Percentiles rank a stretch among this genome's conserved stretches.
phyloP scores from a whole-genome alignment of 2,329 filamentous ascomycete genomes.

The Sporothrix pseudoabietina region DNA sequence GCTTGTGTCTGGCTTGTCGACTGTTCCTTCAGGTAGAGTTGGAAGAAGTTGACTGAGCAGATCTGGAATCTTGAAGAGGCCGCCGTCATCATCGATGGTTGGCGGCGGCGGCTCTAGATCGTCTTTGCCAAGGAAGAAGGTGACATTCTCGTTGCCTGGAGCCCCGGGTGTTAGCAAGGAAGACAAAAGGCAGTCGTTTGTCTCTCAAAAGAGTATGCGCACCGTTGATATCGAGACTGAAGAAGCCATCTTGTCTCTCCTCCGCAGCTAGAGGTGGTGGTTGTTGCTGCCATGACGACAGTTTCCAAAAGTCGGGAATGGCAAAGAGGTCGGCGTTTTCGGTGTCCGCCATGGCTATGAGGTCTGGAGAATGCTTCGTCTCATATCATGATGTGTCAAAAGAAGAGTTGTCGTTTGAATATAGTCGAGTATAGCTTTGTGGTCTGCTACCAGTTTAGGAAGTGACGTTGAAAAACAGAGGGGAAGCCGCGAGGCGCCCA shows the following conservation, averaged over 20 bases:
- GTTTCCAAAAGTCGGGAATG: slow-evolving; percentile 62
- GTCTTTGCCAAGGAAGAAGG: slow-evolving; percentile 32
- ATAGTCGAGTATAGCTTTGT: slow-evolving; percentile 14
- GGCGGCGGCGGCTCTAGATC: background rate
- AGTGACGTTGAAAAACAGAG: slow-evolving; percentile 28
- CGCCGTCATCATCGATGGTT: slow-evolving; percentile 34
- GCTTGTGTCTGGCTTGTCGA: background rate
- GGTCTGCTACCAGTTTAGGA: background rate
- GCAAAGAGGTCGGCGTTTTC: slow-evolving; percentile 60
- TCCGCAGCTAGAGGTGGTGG: background rate
- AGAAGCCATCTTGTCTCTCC: slow-evolving; percentile 43
- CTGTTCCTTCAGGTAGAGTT: background rate
- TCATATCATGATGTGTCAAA: background rate
- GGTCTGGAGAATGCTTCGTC: background rate
- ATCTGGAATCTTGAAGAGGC: slow-evolving; percentile 50
- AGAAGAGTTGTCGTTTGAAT: too few relatives aligned
- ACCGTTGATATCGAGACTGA: slow-evolving; percentile 47
- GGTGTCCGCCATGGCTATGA: slow-evolving; percentile 27
- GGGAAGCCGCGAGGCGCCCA: slow-evolving; percentile 16
- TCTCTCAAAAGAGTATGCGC: slow-evolving; percentile 5
- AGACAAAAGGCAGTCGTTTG: background rate
- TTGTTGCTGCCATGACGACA: slow-evolving; percentile 53
- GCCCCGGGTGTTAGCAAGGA: background rate
- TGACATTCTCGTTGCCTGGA: slow-evolving; percentile 18
- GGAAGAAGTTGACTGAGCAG: slow-evolving; percentile 34